A percentile compares a stretch with the other conserved stretches of the same genome.
These are phyloP conservation scores for Penicillium sp. DNA, from an alignment of 2,329 filamentous ascomycete genomes.

Conservation along the genomic window DNA sequence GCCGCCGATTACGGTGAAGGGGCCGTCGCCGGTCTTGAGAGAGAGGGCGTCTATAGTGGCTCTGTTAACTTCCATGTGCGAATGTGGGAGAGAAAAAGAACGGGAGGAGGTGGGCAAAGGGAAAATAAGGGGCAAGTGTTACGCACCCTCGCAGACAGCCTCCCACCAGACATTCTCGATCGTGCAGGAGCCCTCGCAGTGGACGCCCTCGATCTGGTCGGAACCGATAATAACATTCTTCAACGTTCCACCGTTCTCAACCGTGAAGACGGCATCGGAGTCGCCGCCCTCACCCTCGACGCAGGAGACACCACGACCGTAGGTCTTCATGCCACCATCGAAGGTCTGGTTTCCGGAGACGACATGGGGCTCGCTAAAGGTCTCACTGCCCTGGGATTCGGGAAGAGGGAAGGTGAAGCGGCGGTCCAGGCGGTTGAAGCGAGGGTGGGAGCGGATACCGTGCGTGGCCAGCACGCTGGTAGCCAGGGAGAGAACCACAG, in stretches of 20 bases:
- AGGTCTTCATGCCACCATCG: constrained; percentile 56
- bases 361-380: constrained; percentile 47
- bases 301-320: constrained; percentile 50
- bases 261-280: constrained; percentile 43
- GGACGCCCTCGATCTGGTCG: constrained; percentile 47
- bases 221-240: constrained; percentile 47
- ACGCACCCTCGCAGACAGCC: constrained; percentile 43
- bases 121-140: neutral
- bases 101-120: constrained; percentile 22
- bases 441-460: neutral
- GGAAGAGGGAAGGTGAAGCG: constrained; percentile 39
- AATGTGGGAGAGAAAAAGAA: neutral
- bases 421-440: constrained; percentile 13
- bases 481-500: constrained; percentile 6
- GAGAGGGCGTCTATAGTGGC: constrained; percentile 38
- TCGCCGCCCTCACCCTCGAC: constrained; percentile 52
- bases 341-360: constrained; percentile 49
- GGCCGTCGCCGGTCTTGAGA: constrained; percentile 36
- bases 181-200: constrained; percentile 43
- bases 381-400: constrained; percentile 46
- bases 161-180: constrained; percentile 44
- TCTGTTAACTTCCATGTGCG: constrained; percentile 27
- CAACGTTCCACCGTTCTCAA: constrained; percentile 38
- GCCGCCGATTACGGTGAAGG: constrained; percentile 43
- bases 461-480: constrained; percentile 15